These are phyloP conservation scores for Pyrenophora seminiperda DNA, from an alignment of 2,329 filamentous ascomycete genomes.

Conservation along the genomic window DNA sequence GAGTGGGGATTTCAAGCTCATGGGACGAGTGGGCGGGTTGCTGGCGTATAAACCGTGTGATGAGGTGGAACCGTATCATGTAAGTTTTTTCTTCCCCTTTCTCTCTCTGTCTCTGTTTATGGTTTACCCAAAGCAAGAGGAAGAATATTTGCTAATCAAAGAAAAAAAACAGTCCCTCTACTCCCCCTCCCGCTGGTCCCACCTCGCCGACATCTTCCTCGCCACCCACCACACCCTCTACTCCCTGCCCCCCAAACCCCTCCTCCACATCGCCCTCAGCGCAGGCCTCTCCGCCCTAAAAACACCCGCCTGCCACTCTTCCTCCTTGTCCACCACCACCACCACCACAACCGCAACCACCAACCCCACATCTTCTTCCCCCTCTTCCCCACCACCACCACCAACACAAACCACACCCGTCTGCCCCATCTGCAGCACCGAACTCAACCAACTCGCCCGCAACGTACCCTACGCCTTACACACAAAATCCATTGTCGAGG, in stretches of 20 bases:
- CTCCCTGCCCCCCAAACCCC: conserved; percentile 77
- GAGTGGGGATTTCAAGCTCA: conserved; percentile 70
- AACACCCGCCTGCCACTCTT: conserved; percentile 87
- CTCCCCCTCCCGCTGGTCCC: conserved; percentile 71
- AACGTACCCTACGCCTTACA: conserved; percentile 94
- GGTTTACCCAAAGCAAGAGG: too few relatives aligned
- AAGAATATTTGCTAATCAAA: conserved; percentile 5
- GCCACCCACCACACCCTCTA: conserved; percentile 85
- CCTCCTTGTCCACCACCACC: conserved; percentile 61
- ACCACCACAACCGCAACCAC: too few relatives aligned
- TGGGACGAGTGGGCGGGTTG: conserved; percentile 76
- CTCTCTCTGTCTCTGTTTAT: too few relatives aligned
- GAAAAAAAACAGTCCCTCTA: conserved; percentile 85
- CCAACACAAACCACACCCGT: conserved; percentile 74
- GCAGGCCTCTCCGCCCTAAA: conserved; percentile 94
- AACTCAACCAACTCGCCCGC: conserved; percentile 87
- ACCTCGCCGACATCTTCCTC: conserved; percentile 80
- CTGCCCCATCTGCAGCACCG: conserved; percentile 94
- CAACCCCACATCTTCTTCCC: conserved; percentile 64
- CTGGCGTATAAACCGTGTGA: conserved; percentile 73
- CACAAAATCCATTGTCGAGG: conserved; percentile 89
- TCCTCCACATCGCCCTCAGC: conserved; percentile 88
- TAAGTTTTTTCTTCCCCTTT: conserved; percentile 39
- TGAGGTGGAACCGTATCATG: conserved; percentile 64
- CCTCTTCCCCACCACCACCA: conserved; percentile 59